Base-by-base conservation (phyloP, 2,329 filamentous ascomycete genomes). In the Aspergillus glaucus region DNA sequence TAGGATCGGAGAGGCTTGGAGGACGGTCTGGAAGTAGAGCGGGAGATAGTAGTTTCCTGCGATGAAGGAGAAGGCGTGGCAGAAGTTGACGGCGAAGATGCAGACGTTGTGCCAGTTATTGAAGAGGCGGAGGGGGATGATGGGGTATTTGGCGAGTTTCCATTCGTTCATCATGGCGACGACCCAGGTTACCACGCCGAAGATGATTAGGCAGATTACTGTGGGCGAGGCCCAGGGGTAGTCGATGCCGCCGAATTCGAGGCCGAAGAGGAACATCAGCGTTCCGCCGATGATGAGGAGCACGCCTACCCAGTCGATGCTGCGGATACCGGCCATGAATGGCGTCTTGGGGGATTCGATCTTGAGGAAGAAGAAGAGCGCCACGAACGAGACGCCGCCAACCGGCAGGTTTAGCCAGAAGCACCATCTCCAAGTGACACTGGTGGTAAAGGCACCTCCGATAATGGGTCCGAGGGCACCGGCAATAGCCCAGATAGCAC, bases 181-280 rank as follows among this genome's bases (percentile, higher is more conserved):
- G 10, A 55, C 78, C 46, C 86, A 75, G 10, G 78, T 76, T 24
- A 86, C 49, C 21, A 80, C 62, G 19, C 88, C 88, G 56, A 92
- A 89, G 44, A 92, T 71, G 55, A 94, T 76, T 24, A 95, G 76
- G 60, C 86, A 90, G 58, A 95, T 78, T 28, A 91, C 86, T 1
- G 80, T 84, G 1, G 86, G 76, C 0, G 86, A 91, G 46, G 71
- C 69, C 89, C 89, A 95, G 1, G 90, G 85, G 54, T 80, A 81
- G 19, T 77, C 76, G 45, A 89, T 79, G 44, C 88, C 90, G 47
- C 90, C 91, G 53, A 92, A 88, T 62, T 94, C 86, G 9, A 95
- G 79, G 0, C 89, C 91, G 39, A 95, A 81, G 3, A 95, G 80
- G 55, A 95, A 76, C 87, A 95, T 92, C 17, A 94, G 75, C 0